Evolutionary conservation across 2,329 filamentous ascomycete species (phyloP), one percentile per base, ranked within the genome.

Genomic region (Erysiphe pulchra): DNA sequence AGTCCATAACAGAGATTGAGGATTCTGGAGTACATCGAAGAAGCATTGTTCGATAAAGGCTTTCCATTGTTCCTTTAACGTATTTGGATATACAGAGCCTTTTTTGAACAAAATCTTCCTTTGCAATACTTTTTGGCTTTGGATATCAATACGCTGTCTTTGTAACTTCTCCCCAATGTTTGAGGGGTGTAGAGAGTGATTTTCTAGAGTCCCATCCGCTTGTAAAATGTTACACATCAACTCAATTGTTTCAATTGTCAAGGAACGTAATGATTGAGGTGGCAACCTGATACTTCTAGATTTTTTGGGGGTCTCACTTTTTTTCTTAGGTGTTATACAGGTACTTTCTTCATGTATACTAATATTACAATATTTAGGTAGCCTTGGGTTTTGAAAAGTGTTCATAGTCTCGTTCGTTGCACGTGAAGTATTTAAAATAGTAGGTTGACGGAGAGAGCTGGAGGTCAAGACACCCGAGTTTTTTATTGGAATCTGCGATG

Each of bases 21-120:
- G 70, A 43, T 73, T 66, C 51, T 71, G 73, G 42, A 80, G 62
- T 7, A 76, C 68, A 51, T 70, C 70, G 55, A 78, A 80, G 7
- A 80, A 60, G 44, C 70, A 73, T 53, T 80, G 76, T 50, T 77
- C 69, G 31, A 71, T 65, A 52, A 80, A 80, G 1, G 64, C 55
- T 50, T 67, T 70, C 71, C 75, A 79, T 48, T 71, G 50, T 10
- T 49, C 45, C 33, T 33, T 43, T 8, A 11, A 24, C 1, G n/a
- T 9, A 17, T 43, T 17, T 33, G 41, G 41, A 33, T 43, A 43
- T n/a, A 33, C 31, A n/a, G 9, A 14, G 3, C 48, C 52, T 30
- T 40, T 40, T 13, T 40, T 12, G 14, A 38, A 13, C 34, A 17
- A 45, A 2, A 11, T 31, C 13, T 32, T 40, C 2, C 36, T 20